Conservation (phyloP, 495 filamentous ascomycete genomes). For the Saxophila tyrrhenica region DNA sequence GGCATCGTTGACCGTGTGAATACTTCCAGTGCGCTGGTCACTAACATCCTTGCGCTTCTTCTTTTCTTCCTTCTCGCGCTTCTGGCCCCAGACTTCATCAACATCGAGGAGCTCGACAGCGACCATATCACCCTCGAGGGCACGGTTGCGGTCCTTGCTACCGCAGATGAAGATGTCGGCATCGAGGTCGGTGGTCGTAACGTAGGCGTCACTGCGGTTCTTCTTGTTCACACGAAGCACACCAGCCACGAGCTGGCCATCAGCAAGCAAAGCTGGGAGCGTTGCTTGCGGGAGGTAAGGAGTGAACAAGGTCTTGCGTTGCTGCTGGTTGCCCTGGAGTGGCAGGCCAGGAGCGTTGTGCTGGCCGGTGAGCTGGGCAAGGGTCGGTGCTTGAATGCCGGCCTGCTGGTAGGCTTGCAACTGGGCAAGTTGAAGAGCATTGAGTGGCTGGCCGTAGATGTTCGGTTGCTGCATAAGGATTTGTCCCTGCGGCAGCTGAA, state of each 20-base stretch:
- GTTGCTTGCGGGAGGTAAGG: slow-evolving; percentile 95
- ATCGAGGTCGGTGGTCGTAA: slow-evolving; percentile 86
- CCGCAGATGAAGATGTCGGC: slow-evolving; percentile 99
- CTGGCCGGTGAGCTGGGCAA: slow-evolving; percentile 58
- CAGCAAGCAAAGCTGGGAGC: slow-evolving; percentile 76
- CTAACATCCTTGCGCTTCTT: slow-evolving; percentile 99
- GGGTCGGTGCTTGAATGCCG: slow-evolving; percentile 31
- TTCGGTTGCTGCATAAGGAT: slow-evolving; percentile 52
- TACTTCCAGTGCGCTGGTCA: slow-evolving; percentile 65
- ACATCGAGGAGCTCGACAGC: slow-evolving; percentile 96
- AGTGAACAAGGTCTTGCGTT: slow-evolving; percentile 96
- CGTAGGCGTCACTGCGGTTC: slow-evolving; percentile 96
- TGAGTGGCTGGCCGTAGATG: slow-evolving; percentile 79
- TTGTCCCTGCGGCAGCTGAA: slow-evolving; percentile 74
- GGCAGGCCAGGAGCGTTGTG: slow-evolving; percentile 48
- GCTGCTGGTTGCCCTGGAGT: slow-evolving; percentile 58
- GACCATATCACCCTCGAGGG: slow-evolving; percentile 88
- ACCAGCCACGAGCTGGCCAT: slow-evolving; percentile 91
- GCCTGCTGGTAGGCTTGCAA: slow-evolving; percentile 64
- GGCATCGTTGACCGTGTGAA: slow-evolving; percentile 56
- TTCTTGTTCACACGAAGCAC: slow-evolving; percentile 98
- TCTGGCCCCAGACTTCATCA: slow-evolving; percentile 96
- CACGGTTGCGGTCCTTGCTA: slow-evolving; percentile 94
- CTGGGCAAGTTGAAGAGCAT: slow-evolving; percentile 78
- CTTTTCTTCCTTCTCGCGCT: slow-evolving; percentile 98